Base-by-base conservation (phyloP, 768 basidiomycete species). In the Leccinum disarticulatum region DNA sequence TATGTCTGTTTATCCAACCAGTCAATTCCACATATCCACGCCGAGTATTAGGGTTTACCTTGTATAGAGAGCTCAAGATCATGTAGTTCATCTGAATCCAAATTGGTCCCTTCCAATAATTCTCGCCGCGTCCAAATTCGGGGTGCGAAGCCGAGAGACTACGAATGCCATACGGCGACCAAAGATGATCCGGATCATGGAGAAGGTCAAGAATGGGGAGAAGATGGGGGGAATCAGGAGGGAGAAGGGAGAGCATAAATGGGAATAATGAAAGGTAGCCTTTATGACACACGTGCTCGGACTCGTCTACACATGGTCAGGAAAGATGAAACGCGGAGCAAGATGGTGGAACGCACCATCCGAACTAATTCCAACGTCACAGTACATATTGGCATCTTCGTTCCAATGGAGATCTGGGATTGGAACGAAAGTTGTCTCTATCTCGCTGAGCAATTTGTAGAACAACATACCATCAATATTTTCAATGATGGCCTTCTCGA, bases 31-130 rank as follows among this genome's bases (percentile, higher is more conserved):
- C 22, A 41, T 22, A 46, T 17, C 15, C 14, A 2, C 4, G 4
- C 9, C 6, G 35, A 47, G 27, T 4, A 41, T 31, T 22, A 11
- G 17, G 3, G 8, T 77, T 57, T 30, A 91, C 93, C 74, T 87
- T 90, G 70, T 93, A 80, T 58, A 98, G 75, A 13, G 93, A 84
- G 28, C 84, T 80, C 54, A 98, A 77, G 15, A 88, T 87, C 61
- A 98, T 81, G 70, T 94, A 98, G 74, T 98, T 98, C 90, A 98
- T 95, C 73, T 93, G 95, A 38, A 97, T 83, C 95, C 95, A 98
- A 52, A 98, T 90, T 3, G 95, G 92, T 1, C 96, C 95, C 67
- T 88, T 89, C 95, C 95, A 98, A 74, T 98, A 98, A 76, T 98
- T 92, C 74, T 98, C 95, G 51, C 90, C 96, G 66, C 84, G 77